phyloP scores from a whole-genome alignment of 164 flowering plant genomes.

The Berberis vulgaris region DNA sequence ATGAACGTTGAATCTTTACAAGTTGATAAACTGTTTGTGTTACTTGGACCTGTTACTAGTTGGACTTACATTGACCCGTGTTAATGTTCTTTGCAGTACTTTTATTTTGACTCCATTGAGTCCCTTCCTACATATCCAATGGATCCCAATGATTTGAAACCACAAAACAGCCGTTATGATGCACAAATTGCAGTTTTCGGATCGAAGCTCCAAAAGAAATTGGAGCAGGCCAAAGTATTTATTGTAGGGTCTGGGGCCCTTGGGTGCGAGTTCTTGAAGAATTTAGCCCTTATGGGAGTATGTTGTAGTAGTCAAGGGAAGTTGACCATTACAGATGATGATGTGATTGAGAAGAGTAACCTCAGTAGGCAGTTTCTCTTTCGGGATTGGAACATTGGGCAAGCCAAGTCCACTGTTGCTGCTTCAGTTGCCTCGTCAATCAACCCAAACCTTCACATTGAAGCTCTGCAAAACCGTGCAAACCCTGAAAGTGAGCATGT shows the following conservation, averaged over 20 bases:
- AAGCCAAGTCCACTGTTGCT: constrained; percentile 90
- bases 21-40: background rate
- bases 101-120: constrained; percentile 79
- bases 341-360: constrained; percentile 91
- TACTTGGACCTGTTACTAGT: background rate
- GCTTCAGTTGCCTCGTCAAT: constrained; percentile 62
- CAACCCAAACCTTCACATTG: constrained; percentile 48
- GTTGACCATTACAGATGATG: constrained; percentile 80
- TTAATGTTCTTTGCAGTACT: constrained; percentile 38
- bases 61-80: background rate
- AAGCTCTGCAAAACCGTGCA: constrained; percentile 82
- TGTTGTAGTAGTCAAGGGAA: constrained; percentile 55
- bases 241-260: constrained; percentile 89
- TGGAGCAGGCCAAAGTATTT: constrained; percentile 65
- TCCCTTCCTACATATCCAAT: constrained; percentile 64
- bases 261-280: constrained; percentile 86
- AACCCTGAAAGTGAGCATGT: constrained; percentile 75
- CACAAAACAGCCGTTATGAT: constrained; percentile 65
- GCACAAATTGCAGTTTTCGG: constrained; percentile 92
- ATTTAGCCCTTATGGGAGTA: constrained; percentile 79
- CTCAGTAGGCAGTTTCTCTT: constrained; percentile 87
- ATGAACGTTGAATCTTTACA: background rate
- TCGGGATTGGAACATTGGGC: constrained; percentile 94
- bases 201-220: constrained; percentile 65
- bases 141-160: constrained; percentile 52